A percentile compares a stretch with the other conserved stretches of the same genome.
phyloP scores from a whole-genome alignment of 169 alveolate species.

The Theileria equi region DNA sequence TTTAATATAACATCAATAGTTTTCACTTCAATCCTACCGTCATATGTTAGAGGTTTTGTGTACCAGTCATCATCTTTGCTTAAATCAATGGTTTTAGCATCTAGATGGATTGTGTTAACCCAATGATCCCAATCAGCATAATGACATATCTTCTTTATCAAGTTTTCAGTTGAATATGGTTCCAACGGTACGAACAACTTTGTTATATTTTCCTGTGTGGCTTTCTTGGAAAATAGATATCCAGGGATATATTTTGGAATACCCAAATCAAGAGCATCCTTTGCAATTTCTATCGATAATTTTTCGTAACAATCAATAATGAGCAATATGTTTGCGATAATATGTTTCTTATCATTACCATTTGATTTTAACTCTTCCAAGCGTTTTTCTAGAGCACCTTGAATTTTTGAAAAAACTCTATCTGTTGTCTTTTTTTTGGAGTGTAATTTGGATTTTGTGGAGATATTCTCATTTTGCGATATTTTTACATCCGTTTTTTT shows the following conservation, averaged over 20 bases:
- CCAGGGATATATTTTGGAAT: slow-evolving; percentile 46
- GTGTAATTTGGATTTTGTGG: slow-evolving; percentile 1
- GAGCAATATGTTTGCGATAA: slow-evolving; percentile 14
- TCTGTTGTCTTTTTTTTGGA: background rate
- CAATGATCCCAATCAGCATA: too few species aligned
- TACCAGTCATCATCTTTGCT: too few species aligned
- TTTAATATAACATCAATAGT: too few species aligned
- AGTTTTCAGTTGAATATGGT: too few species aligned
- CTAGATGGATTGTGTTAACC: too few species aligned
- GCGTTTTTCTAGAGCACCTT: too few species aligned
- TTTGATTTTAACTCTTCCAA: background rate
- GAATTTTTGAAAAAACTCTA: background rate
- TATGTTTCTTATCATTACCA: background rate
- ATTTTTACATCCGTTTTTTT: background rate
- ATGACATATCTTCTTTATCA: too few species aligned
- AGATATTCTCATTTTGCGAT: slow-evolving; percentile 21
- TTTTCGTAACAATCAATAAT: slow-evolving; percentile 20
- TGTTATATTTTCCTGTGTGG: too few species aligned
- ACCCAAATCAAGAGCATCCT: slow-evolving; percentile 21
- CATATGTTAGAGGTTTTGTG: too few species aligned
- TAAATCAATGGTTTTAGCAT: too few species aligned
- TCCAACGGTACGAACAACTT: too few species aligned
- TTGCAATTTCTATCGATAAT: slow-evolving; percentile 4
- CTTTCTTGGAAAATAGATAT: slow-evolving; percentile 16
- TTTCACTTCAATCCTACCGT: too few species aligned